Percentiles rank a stretch among this genome's conserved stretches.
Evolutionary conservation across 495 filamentous ascomycete genomes (phyloP).

Genomic region (Acidomyces sp.): DNA sequence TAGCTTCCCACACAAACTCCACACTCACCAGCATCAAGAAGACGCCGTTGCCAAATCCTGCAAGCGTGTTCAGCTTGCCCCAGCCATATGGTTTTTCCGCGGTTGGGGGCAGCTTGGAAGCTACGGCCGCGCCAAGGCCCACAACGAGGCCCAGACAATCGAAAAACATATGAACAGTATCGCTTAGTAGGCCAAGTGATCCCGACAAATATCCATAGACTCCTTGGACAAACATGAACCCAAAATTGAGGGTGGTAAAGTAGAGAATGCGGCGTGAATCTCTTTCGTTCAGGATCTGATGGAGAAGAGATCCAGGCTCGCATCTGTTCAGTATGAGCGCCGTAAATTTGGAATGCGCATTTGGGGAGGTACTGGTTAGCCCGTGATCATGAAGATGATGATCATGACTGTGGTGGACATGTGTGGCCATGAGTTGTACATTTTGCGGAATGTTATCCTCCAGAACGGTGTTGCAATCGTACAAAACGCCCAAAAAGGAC

Average conservation of each 20-base stretch:
- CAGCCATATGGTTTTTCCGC: constrained; percentile 84
- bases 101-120: constrained; percentile 92
- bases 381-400: constrained; percentile 34
- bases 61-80: constrained; percentile 91
- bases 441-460: too few relatives aligned
- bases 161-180: constrained; percentile 99
- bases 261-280: constrained; percentile 95
- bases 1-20: constrained; percentile 91
- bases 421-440: constrained; percentile 11
- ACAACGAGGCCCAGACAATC: constrained; percentile 89
- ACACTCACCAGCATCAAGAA: constrained; percentile 94
- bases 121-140: constrained; percentile 86
- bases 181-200: constrained; percentile 83
- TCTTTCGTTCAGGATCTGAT: constrained; percentile 77
- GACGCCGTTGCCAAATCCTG: constrained; percentile 91
- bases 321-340: constrained; percentile 50
- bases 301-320: constrained; percentile 58
- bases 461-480: constrained; percentile 9
- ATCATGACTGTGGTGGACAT: constrained; percentile 27
- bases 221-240: constrained; percentile 89
- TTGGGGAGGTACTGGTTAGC: constrained; percentile 25
- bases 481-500: constrained; percentile 15
- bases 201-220: constrained; percentile 87
- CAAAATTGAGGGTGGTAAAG: constrained; percentile 92
- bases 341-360: constrained; percentile 45